These are phyloP conservation scores for Immersiella caudata DNA, from an alignment of 495 filamentous ascomycete genomes.

Conservation along the genomic window DNA sequence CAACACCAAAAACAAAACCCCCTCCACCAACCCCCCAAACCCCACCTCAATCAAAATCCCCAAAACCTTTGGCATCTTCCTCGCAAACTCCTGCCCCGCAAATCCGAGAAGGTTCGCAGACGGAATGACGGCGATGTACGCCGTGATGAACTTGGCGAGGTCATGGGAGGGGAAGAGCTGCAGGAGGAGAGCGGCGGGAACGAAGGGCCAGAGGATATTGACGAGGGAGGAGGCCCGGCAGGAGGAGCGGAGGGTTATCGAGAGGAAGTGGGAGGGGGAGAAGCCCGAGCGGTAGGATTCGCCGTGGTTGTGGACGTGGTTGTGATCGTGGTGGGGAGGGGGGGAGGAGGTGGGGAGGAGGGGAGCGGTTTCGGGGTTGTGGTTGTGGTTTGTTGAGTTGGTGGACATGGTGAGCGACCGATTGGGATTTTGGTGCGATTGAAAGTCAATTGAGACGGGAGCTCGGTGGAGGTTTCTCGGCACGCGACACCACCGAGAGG, in stretches of 20 bases:
- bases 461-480: too few species aligned
- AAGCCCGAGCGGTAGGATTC: slow-evolving; percentile 34
- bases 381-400: not conserved
- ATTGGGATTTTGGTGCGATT: too few species aligned
- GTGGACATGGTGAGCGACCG: not conserved
- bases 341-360: not conserved
- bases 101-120: slow-evolving; percentile 85
- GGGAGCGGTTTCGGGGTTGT: not conserved
- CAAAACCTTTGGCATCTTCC: slow-evolving; percentile 75
- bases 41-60: slow-evolving; percentile 76
- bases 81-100: slow-evolving; percentile 75
- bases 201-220: slow-evolving; percentile 43
- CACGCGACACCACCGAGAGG: not conserved
- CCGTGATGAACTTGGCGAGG: slow-evolving; percentile 22
- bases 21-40: slow-evolving; percentile 66
- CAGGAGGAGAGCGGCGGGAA: slow-evolving; percentile 42
- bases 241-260: slow-evolving; percentile 28
- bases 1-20: slow-evolving; percentile 79
- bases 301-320: slow-evolving; percentile 23
- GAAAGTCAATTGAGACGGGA: too few species aligned
- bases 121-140: slow-evolving; percentile 63
- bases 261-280: slow-evolving; percentile 29
- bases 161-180: slow-evolving; percentile 46
- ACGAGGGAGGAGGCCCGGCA: slow-evolving; percentile 28
- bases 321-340: not conserved